Base-by-base conservation (phyloP, 2,329 filamentous ascomycete genomes). In the Fusarium heterosporum region DNA sequence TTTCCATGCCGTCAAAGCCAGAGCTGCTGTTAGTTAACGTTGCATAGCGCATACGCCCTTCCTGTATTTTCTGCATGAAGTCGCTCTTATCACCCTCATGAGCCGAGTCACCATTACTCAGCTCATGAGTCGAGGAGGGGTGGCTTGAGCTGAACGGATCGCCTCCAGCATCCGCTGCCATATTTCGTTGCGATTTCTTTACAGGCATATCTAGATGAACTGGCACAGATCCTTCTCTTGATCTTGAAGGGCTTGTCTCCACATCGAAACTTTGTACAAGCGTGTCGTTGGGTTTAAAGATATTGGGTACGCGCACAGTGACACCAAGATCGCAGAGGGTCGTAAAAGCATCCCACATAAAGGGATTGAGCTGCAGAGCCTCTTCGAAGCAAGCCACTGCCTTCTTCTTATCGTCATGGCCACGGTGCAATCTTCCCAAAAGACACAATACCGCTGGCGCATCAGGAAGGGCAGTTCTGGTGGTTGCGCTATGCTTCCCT, bases 281-380 rank as follows among this genome's bases (percentile, higher is more conserved):
- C 9, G 75, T 63, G 19, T 88, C 85, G 61, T 86, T 93, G 71
- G 91, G 81, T 75, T 89, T 93, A 81, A 97, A 99, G 64, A 97
- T 91, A 73, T 96, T 97, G 26, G 89, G 86, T 11, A 96, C 89
- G 55, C 92, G 89, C 54, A 98, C 85, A 68, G 89, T 89, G 42
- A 93, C 90, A 6, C 93, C 92, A 89, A 87, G 92, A 74, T 97
- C 93, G 76, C 94, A 97, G 9, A 99, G 85, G 16, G 88, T 90
- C 22, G 90, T 89, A 73, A 98, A 98, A 1, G 95, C 94, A 82
- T 99, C 96, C 96, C 96, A 99, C 87, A 97, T 96, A 78, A 98
- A 95, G 2, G 96, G 94, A 74, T 98, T 99, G 54, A 89, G 78
- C 79, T 94, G 96, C 72, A 99, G 81, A 8, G 94, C 89, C 61